phyloP scores from a whole-genome alignment of 495 filamentous ascomycete species.

The Xylaria venustula region DNA sequence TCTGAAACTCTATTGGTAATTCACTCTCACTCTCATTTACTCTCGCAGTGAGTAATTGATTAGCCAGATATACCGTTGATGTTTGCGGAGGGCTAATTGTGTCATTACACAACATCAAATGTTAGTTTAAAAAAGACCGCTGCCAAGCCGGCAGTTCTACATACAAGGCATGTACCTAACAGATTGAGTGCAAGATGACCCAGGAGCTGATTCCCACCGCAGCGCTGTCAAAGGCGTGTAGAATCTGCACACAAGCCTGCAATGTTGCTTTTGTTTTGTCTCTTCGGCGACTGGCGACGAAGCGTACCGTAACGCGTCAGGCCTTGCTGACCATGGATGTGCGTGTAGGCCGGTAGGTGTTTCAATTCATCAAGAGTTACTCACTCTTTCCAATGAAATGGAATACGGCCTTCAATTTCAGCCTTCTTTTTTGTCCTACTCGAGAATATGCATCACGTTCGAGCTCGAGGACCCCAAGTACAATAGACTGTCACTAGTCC shows the following conservation, averaged over 20 bases:
- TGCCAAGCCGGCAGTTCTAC: constrained; percentile 15
- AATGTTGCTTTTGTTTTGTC: neutral
- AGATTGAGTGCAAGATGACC: constrained; percentile 2
- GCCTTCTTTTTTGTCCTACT: neutral
- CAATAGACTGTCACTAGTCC: neutral
- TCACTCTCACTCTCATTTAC: too few species aligned
- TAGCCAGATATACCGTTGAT: too few species aligned
- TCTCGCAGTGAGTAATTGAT: too few species aligned
- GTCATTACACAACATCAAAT: too few species aligned
- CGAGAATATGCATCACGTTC: neutral
- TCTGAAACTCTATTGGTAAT: too few species aligned
- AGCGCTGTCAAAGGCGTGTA: constrained; percentile 4
- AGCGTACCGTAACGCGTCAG: neutral
- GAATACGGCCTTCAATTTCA: constrained; percentile 1
- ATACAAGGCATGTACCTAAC: constrained; percentile 6
- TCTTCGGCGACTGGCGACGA: neutral
- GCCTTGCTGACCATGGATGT: neutral
- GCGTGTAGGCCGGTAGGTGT: neutral
- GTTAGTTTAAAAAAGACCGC: too few species aligned
- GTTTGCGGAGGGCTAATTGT: too few species aligned
- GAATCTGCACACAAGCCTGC: constrained; percentile 1
- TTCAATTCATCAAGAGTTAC: neutral
- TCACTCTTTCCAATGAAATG: constrained; percentile 1
- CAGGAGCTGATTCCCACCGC: constrained; percentile 1
- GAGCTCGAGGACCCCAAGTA: neutral